These are phyloP conservation scores for Crucibulum laeve DNA, from an alignment of 768 basidiomycete genomes.

Conservation along the genomic window DNA sequence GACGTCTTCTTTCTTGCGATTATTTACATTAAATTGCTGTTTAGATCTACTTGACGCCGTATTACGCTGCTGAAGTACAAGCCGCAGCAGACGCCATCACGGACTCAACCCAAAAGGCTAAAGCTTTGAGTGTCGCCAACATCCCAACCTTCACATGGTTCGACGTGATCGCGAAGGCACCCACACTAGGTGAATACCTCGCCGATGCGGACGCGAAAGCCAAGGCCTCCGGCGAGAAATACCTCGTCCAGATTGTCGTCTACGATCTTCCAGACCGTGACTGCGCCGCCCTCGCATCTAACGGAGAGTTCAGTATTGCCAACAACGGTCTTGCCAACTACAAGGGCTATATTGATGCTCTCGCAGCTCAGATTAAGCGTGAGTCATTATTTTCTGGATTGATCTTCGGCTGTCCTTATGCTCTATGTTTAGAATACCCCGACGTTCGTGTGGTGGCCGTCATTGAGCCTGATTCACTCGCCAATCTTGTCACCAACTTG, in stretches of 20 bases:
- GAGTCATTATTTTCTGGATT: constrained; percentile 9
- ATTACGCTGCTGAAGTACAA: constrained; percentile 49
- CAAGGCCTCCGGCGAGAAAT: constrained; percentile 40
- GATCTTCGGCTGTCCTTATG: not conserved
- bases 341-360: constrained; percentile 55
- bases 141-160: constrained; percentile 65
- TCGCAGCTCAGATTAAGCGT: constrained; percentile 54
- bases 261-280: constrained; percentile 65
- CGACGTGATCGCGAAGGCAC: constrained; percentile 51
- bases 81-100: constrained; percentile 45
- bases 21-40: not conserved
- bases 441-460: constrained; percentile 60
- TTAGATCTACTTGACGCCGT: constrained; percentile 50
- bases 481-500: constrained; percentile 66
- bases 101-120: constrained; percentile 42
- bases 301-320: constrained; percentile 60
- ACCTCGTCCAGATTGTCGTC: constrained; percentile 46
- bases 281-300: constrained; percentile 59
- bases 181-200: constrained; percentile 51
- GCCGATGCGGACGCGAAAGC: constrained; percentile 42
- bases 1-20: not conserved
- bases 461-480: constrained; percentile 63
- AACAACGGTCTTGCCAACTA: constrained; percentile 52
- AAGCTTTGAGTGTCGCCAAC: constrained; percentile 47
- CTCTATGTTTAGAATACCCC: constrained; percentile 36